A percentile compares a stretch with the other conserved stretches of the same genome.
Conservation (phyloP, 129 eudicot species). For the Artemisia tridentata region DNA sequence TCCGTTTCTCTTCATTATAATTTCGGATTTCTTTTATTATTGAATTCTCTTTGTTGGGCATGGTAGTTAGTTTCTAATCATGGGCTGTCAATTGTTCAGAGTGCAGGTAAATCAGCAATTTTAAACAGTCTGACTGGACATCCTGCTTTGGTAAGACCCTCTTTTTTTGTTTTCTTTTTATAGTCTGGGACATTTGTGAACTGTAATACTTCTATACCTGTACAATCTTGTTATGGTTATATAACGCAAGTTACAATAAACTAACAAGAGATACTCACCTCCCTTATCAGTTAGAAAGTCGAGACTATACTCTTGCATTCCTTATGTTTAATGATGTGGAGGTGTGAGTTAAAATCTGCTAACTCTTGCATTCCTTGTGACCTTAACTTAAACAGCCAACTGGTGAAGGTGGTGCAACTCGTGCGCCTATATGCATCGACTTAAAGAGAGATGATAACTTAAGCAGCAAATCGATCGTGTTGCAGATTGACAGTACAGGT, state of each 20-base stretch:
- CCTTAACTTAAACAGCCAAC: constrained; percentile 65
- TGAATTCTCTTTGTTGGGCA: no score
- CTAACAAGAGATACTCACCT: no score
- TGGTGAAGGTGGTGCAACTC: constrained; percentile 99
- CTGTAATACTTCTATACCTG: no score
- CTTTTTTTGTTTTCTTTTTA: constrained; percentile 12
- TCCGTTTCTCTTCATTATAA: no score
- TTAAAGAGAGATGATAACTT: constrained; percentile 74
- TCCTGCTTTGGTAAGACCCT: constrained; percentile 79
- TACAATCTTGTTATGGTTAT: no score
- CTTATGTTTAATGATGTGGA: constrained; percentile 12
- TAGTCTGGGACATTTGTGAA: background rate
- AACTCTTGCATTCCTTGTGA: background rate
- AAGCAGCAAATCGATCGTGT: constrained; percentile 77
- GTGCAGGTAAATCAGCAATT: constrained; percentile 99
- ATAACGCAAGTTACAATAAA: no score
- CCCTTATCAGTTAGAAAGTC: no score
- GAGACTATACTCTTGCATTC: no score
- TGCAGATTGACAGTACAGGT: no score
- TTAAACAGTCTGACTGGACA: constrained; percentile 97
- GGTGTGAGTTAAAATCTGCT: background rate
- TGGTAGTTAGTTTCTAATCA: no score
- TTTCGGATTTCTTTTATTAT: no score
- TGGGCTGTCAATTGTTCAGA: constrained; percentile 45
- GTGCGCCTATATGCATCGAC: constrained; percentile 90